Conservation (phyloP, 2,329 filamentous ascomycete species). For the Trichoderma polysporum region DNA sequence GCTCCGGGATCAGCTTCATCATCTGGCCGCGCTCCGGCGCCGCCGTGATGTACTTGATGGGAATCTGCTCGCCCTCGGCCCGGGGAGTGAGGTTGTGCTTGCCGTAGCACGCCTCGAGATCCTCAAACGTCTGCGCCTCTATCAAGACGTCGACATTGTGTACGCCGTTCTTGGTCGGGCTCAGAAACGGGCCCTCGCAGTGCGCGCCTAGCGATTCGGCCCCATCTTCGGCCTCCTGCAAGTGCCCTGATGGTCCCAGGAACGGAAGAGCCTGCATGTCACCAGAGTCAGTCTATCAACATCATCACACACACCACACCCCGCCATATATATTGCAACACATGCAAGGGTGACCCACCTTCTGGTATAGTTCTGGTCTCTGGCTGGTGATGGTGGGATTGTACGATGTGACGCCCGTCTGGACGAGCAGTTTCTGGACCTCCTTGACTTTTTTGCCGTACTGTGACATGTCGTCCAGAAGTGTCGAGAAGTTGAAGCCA, state of each 20-base stretch:
- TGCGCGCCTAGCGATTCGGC: conserved; percentile 88
- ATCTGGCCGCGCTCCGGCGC: conserved; percentile 79
- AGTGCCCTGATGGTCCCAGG: conserved; percentile 67
- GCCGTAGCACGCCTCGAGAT: conserved; percentile 73
- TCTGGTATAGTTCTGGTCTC: conserved; percentile 75
- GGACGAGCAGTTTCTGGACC: conserved; percentile 69
- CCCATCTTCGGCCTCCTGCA: conserved; percentile 63
- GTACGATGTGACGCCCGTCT: conserved; percentile 85
- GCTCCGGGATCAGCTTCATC: conserved; percentile 64
- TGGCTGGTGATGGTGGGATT: conserved; percentile 84
- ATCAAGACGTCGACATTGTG: conserved; percentile 74
- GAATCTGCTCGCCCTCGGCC: conserved; percentile 37
- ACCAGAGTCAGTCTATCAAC: not conserved
- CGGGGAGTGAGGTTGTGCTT: conserved; percentile 58
- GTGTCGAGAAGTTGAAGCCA: conserved; percentile 85
- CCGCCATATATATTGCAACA: not conserved
- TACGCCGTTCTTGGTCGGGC: conserved; percentile 78
- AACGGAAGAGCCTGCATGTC: conserved; percentile 63
- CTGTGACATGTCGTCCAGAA: conserved; percentile 64
- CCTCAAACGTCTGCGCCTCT: conserved; percentile 60
- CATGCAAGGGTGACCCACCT: conserved; percentile 46
- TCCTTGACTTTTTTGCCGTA: conserved; percentile 72
- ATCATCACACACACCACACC: not conserved
- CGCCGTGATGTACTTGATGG: conserved; percentile 78
- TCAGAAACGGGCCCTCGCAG: conserved; percentile 87